These are phyloP conservation scores for Kluyveromyces starmeri DNA, from an alignment of 805 yeast species.

Conservation along the genomic window DNA sequence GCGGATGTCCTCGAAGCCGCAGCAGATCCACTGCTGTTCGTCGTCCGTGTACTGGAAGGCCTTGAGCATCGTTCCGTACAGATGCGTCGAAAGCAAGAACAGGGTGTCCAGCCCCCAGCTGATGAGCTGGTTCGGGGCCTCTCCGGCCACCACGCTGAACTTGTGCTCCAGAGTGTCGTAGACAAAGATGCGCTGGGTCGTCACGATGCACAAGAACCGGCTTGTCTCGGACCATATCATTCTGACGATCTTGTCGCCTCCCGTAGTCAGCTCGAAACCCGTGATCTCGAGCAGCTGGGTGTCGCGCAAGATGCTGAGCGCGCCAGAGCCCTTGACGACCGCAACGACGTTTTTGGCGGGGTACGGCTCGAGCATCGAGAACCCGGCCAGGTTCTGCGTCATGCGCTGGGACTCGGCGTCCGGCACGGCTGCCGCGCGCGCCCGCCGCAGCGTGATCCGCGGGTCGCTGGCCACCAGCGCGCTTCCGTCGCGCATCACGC, in stretches of 20 bases:
- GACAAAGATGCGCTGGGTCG: conserved; percentile 1
- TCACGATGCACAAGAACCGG: conserved; percentile 1
- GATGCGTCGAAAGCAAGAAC: conserved; percentile 2
- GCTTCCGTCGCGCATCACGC: background rate
- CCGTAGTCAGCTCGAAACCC: background rate
- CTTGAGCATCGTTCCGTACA: conserved; percentile 4
- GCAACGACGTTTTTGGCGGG: background rate
- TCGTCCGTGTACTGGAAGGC: conserved; percentile 1
- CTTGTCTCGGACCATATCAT: conserved; percentile 1
- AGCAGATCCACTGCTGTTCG: conserved; percentile 4
- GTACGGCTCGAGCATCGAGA: background rate
- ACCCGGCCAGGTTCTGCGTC: background rate
- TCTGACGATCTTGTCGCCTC: background rate
- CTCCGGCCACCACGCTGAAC: conserved; percentile 2
- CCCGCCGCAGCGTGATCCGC: background rate
- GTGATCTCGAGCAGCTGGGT: background rate
- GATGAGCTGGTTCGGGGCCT: background rate
- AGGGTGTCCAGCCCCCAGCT: conserved; percentile 2
- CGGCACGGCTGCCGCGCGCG: background rate
- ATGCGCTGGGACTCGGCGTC: background rate
- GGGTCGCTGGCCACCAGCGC: background rate
- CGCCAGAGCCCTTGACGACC: background rate
- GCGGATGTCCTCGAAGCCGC: conserved; percentile 4
- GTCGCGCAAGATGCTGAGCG: background rate
- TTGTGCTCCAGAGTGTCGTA: conserved; percentile 1